Percentiles rank a stretch among this genome's conserved stretches.
phyloP scores from a whole-genome alignment of 2,329 filamentous ascomycete species.

The Neopestalotiopsis sp. region DNA sequence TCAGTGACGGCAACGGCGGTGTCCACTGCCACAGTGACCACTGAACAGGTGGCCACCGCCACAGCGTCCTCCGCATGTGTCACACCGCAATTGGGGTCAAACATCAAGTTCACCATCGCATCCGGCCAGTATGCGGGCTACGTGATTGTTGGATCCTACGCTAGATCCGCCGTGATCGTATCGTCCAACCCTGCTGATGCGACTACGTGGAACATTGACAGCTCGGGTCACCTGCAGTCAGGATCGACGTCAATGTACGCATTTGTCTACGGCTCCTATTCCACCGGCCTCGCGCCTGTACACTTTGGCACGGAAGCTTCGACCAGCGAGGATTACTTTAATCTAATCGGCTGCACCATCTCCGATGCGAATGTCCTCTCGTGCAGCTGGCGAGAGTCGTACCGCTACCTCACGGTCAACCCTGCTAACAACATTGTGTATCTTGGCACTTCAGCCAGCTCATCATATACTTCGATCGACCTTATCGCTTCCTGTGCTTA shows the following conservation, averaged over 20 bases:
- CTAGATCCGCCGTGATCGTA: background rate
- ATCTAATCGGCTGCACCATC: background rate
- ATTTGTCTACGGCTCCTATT: background rate
- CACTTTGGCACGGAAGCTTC: background rate
- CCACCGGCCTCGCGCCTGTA: background rate
- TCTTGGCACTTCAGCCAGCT: background rate
- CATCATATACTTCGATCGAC: background rate
- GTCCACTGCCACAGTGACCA: background rate
- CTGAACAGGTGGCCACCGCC: background rate
- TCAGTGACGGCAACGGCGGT: background rate
- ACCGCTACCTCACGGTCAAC: background rate
- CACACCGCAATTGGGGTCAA: background rate
- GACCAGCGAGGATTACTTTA: background rate
- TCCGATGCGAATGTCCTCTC: background rate
- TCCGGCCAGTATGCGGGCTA: background rate
- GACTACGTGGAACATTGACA: background rate
- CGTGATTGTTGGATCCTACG: background rate
- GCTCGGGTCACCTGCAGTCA: background rate
- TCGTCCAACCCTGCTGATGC: background rate
- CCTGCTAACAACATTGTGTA: background rate
- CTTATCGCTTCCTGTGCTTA: background rate
- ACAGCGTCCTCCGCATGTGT: background rate
- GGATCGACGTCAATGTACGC: background rate
- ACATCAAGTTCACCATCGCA: background rate
- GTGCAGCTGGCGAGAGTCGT: background rate